phyloP scores from a whole-genome alignment of 148 eudicot genomes.

The Rhododendron henanense region DNA sequence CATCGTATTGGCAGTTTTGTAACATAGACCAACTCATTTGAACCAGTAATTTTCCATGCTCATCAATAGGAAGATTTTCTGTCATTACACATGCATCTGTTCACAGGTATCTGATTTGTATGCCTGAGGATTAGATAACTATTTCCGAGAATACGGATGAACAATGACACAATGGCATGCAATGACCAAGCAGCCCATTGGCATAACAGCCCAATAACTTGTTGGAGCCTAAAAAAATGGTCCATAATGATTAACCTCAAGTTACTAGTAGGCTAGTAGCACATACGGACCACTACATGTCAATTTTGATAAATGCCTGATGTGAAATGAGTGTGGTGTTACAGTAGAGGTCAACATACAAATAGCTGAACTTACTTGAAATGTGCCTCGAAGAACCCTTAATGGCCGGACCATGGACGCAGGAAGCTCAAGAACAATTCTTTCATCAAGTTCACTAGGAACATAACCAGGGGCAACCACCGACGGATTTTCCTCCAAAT shows the following conservation, averaged over 20 bases:
- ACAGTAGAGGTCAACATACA: neutral
- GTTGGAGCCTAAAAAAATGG: neutral
- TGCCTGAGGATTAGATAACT: neutral
- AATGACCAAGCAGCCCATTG: neutral
- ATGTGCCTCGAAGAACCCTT: constrained; percentile 75
- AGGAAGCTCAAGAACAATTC: constrained; percentile 89
- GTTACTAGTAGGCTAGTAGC: neutral
- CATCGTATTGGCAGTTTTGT: neutral
- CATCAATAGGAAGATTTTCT: neutral
- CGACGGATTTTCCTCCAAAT: constrained; percentile 46
- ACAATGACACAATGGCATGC: neutral
- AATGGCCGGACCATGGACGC: constrained; percentile 89
- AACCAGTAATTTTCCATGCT: neutral
- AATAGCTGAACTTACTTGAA: constrained; percentile 66
- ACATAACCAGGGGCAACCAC: constrained; percentile 86
- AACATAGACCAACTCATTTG: neutral
- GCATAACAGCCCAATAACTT: neutral
- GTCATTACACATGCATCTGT: constrained; percentile 2
- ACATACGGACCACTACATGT: neutral
- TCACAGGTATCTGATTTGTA: neutral
- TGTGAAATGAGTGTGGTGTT: neutral
- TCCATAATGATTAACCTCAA: neutral
- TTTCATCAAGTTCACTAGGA: constrained; percentile 83
- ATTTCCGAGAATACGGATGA: neutral
- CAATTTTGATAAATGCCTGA: neutral